These are phyloP conservation scores for Gastrodia elata DNA, from an alignment of 106 monocot genomes.

Conservation along the genomic window DNA sequence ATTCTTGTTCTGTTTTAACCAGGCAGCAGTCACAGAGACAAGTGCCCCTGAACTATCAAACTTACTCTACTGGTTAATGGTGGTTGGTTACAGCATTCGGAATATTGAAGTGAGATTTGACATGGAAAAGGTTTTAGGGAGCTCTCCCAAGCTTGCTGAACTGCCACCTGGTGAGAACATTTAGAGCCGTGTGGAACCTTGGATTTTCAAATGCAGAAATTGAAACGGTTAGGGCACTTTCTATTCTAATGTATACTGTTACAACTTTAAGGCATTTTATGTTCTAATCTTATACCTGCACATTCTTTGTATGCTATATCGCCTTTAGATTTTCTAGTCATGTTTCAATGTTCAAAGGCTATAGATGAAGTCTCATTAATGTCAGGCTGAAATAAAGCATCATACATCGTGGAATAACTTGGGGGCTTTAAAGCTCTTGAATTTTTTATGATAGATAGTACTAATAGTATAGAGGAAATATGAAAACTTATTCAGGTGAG, in stretches of 20 bases:
- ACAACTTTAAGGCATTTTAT: neutral
- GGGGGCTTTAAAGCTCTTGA: no score
- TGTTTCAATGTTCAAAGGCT: neutral
- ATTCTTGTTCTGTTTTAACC: conserved; percentile 1
- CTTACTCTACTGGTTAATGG: conserved; percentile 85
- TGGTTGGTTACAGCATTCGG: conserved; percentile 89
- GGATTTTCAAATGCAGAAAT: neutral
- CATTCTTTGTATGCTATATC: neutral
- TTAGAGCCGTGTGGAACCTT: neutral
- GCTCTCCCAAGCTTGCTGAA: conserved; percentile 68
- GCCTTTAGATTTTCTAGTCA: neutral
- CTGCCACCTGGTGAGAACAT: conserved; percentile 81
- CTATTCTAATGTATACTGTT: neutral
- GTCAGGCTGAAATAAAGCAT: no score
- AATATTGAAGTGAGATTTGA: conserved; percentile 93
- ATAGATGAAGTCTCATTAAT: no score
- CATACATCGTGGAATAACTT: no score
- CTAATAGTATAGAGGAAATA: no score
- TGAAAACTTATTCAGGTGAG: no score
- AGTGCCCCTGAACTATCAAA: conserved; percentile 67
- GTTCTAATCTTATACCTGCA: neutral
- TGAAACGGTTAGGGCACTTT: neutral
- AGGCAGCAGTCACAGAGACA: conserved; percentile 66
- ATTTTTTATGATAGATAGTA: no score
- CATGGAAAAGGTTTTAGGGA: conserved; percentile 87